Base-by-base conservation (phyloP, 345 rosid species). In the Garcia nutans region DNA sequence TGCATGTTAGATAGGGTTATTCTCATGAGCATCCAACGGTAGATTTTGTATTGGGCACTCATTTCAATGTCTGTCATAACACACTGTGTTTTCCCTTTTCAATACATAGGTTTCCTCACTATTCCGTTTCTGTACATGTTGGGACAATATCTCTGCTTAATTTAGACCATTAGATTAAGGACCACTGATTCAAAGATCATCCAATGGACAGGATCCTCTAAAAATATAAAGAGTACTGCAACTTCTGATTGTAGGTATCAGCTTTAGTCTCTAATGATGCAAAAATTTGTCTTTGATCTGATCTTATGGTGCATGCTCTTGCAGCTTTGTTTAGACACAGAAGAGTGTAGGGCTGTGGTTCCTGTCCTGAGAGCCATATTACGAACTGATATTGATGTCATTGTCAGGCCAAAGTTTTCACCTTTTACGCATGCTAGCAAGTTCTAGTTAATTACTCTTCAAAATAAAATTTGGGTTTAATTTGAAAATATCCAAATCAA, bases 61-160 rank as follows among this genome's bases (percentile, higher is more conserved):
- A n/a, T 33, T 10, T 72, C 75, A 42, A 41, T 44, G 8, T 3
- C 22, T 66, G 70, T 8, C 70, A 3, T 20, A n/a, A 20, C 24
- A 42, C 47, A 60, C 0, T 75, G 58, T 63, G 19, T 74, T 45
- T 23, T 44, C 55, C 2, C 31, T 70, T 28, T 54, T 70, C 47
- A 54, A 8, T 54, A 8, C 49, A 55, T 82, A 41, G 80, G 73
- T 41, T 71, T 26, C 11, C 65, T 65, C 74, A 42, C 37, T 65
- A 23, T 47, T 28, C 26, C 45, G 42, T 26, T 70, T 28, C 62
- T 58, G 11, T 44, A 16, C 49, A n/a, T 70, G 16, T 41, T 55
- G 45, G 24, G 57, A 58, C 52, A 66, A 65, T 44, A 56, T 7
- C 20, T 24, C 19, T 45, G 55, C 8, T 47, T 6, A 28, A 31